Evolutionary conservation across 2,329 filamentous ascomycete species (phyloP), one percentile per base, ranked within the genome.

Genomic region (Trichoderma koningiopsis): DNA sequence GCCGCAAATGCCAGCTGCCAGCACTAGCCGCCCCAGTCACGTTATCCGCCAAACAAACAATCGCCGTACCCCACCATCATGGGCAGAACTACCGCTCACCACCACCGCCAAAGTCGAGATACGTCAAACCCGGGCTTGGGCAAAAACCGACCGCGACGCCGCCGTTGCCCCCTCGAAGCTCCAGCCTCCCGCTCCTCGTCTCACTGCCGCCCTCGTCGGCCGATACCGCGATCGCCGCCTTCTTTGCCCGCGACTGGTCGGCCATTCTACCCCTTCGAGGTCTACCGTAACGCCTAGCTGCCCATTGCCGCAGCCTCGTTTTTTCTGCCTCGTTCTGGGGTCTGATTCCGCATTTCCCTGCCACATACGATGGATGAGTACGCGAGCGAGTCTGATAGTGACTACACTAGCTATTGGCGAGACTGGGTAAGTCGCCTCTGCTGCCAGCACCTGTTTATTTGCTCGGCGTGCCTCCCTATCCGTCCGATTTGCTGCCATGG

Each of bases 401-500:
- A 99, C 83, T 99, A 98, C 80, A 97, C 96, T 60, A 98, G 94
- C 82, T 99, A 98, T 81, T 99, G 96, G 96, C 87, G 95, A 80
- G 96, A 99, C 83, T 99, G 96, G 96, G 96, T 98, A 85, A 84
- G 93, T 90, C 40, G 3, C 31, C 40, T 49, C 22, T 22, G 19
- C 13, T 43, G n/a, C 31, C 29, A 22, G 24, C 19, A 14, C 29
- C n/a, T 63, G 27, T 56, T 37, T 64, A 22, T 56, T 22, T 19
- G 33, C 33, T 43, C 52, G 33, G 37, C 11, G 27, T 56, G 22
- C 2, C 7, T 31, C 37, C 22, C 6, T 19, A 37, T 40, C 59
- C 52, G 27, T 53, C 66, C 49, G 16, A 33, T 35, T 16, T 22
- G 14, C 6, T 57, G 47, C 27, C 40, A 35, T 19, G 29, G 24